phyloP scores from a whole-genome alignment of 805 yeast genomes.

The Barnettozyma sp. region DNA sequence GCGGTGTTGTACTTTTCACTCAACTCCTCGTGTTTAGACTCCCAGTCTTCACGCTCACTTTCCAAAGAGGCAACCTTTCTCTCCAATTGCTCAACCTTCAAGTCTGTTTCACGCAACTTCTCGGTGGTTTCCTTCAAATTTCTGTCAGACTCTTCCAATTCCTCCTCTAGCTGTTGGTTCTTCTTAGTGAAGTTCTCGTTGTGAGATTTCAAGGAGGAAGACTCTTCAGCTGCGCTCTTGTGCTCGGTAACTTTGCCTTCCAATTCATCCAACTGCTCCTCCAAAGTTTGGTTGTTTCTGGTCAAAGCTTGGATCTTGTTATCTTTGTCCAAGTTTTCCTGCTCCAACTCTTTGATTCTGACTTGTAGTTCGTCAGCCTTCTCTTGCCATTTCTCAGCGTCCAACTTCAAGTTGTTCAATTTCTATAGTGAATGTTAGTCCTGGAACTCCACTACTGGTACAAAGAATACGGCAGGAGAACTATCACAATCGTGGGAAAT shows the following conservation, averaged over 20 bases:
- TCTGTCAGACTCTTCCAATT: constrained; percentile 83
- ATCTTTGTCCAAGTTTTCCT: constrained; percentile 86
- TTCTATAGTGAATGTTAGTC: constrained; percentile 42
- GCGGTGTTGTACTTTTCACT: constrained; percentile 75
- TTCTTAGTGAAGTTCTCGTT: constrained; percentile 90
- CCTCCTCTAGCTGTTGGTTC: constrained; percentile 82
- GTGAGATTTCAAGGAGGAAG: constrained; percentile 78
- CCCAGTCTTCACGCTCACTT: constrained; percentile 85
- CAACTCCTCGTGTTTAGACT: constrained; percentile 85
- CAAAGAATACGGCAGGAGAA: too few species aligned
- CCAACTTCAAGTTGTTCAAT: constrained; percentile 82
- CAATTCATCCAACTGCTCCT: constrained; percentile 66
- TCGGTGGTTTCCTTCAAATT: constrained; percentile 89
- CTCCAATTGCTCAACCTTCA: constrained; percentile 93
- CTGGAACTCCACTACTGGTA: too few species aligned
- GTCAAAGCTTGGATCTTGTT: constrained; percentile 90
- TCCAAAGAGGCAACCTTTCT: constrained; percentile 90
- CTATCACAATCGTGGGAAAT: too few species aligned
- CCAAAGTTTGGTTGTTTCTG: constrained; percentile 85
- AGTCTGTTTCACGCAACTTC: constrained; percentile 90
- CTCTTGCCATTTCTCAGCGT: constrained; percentile 96
- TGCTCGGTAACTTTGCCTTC: constrained; percentile 68
- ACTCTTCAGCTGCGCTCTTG: constrained; percentile 85
- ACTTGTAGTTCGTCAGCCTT: constrained; percentile 82
- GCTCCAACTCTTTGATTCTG: constrained; percentile 84